phyloP scores from a whole-genome alignment of 1,284 basidiomycete genomes.

The Cryptococcus hybrid region DNA sequence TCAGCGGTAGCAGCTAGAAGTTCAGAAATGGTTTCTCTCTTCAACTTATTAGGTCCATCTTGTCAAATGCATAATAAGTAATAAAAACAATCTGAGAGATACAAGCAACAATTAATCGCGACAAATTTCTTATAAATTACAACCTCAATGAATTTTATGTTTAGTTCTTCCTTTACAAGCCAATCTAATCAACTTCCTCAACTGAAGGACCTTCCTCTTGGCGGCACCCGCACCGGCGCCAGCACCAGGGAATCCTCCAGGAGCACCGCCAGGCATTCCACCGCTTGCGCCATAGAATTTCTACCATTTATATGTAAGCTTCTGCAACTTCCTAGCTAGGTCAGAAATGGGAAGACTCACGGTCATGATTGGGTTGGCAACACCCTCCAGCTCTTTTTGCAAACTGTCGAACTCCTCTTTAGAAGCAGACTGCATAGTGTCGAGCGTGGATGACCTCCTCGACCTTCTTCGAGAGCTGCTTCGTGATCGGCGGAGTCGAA shows the following conservation, averaged over 20 bases:
- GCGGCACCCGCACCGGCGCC: constrained; percentile 50
- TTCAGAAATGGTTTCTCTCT: no score
- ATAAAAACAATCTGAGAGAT: no score
- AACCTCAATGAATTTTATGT: no score
- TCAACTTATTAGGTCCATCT: no score
- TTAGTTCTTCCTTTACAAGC: no score
- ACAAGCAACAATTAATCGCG: no score
- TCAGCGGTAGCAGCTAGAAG: no score
- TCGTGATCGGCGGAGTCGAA: constrained; percentile 85
- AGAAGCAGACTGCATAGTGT: constrained; percentile 72
- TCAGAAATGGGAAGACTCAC: no score
- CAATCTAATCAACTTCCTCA: constrained; percentile 59
- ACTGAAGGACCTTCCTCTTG: constrained; percentile 57
- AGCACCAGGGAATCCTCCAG: constrained; percentile 60
- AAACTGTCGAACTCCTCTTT: constrained; percentile 93
- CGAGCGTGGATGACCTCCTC: constrained; percentile 86
- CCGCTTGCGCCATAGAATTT: constrained; percentile 63
- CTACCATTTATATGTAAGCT: no score
- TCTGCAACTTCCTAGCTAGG: no score
- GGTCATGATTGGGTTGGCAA: constrained; percentile 67
- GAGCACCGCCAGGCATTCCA: constrained; percentile 37
- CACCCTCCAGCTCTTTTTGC: constrained; percentile 90
- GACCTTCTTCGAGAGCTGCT: constrained; percentile 77
- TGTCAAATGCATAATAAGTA: no score
- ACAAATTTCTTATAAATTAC: no score